Conservation (phyloP, 768 basidiomycete species). For the Dacryopinax spathularia region DNA sequence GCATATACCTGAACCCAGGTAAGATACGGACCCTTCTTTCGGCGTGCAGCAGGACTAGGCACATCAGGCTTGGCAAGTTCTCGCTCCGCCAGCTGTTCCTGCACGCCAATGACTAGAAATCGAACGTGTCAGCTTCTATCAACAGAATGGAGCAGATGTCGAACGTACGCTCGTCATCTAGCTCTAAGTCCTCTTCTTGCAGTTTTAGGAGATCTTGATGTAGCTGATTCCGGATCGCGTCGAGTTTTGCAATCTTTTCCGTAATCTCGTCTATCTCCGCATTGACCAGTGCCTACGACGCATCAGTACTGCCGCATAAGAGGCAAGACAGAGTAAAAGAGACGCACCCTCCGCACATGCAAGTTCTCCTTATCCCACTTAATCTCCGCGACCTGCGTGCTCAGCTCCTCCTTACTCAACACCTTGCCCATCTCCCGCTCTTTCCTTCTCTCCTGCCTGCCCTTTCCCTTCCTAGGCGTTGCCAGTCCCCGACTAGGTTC, state of each 20-base stretch:
- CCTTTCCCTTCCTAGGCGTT: constrained; percentile 23
- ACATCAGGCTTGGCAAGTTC: constrained; percentile 17
- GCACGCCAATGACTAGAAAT: constrained; percentile 70
- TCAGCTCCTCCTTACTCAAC: constrained; percentile 71
- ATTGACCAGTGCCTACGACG: constrained; percentile 58
- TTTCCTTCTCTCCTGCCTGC: constrained; percentile 36
- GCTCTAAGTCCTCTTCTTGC: constrained; percentile 88
- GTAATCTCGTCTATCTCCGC: constrained; percentile 82
- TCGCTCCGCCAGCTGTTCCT: constrained; percentile 50
- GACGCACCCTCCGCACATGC: constrained; percentile 67
- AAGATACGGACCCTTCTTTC: neutral
- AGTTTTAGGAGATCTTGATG: constrained; percentile 71
- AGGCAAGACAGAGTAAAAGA: neutral
- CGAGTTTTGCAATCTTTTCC: constrained; percentile 74
- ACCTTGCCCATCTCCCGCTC: constrained; percentile 52
- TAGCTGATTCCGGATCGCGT: constrained; percentile 62
- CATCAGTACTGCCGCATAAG: constrained; percentile 9
- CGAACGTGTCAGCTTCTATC: constrained; percentile 7
- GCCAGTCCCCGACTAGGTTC: constrained; percentile 36
- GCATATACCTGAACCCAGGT: no score
- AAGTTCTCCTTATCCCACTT: constrained; percentile 83
- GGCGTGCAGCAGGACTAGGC: neutral
- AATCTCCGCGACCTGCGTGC: constrained; percentile 74
- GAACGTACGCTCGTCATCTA: constrained; percentile 84
- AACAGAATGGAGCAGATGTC: neutral